Evolutionary conservation across 495 filamentous ascomycete species (phyloP).

Genomic region (Hyaloscypha bicolor): DNA sequence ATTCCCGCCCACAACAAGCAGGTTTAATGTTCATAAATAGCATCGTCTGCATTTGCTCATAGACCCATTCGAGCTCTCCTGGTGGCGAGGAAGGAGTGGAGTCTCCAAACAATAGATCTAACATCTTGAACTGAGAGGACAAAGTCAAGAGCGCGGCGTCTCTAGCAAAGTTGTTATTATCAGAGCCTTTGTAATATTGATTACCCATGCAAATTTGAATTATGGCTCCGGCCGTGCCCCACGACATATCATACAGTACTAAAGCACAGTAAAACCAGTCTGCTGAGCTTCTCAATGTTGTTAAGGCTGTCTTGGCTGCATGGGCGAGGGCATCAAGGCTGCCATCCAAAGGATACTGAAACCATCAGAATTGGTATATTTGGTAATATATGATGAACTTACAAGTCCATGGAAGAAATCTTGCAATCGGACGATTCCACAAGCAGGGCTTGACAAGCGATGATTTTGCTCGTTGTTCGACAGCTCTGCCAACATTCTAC

Average conservation of each 20-base stretch:
- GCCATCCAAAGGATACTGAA: slow-evolving; percentile 5
- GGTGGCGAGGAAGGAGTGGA: neutral
- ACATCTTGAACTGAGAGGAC: slow-evolving; percentile 2
- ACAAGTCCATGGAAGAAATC: slow-evolving; percentile 16
- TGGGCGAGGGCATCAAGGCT: neutral
- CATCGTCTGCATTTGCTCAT: slow-evolving; percentile 5
- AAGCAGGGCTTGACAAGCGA: slow-evolving; percentile 7
- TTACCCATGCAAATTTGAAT: slow-evolving; percentile 10
- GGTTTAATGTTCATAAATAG: slow-evolving; percentile 2
- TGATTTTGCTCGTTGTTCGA: neutral
- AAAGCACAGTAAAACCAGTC: slow-evolving; percentile 12
- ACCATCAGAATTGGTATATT: slow-evolving; percentile 4
- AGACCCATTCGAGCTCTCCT: neutral
- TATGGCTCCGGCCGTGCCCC: slow-evolving; percentile 6
- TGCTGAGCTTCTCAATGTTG: neutral
- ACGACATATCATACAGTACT: slow-evolving; percentile 13
- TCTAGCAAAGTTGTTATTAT: neutral
- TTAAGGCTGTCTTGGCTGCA: neutral
- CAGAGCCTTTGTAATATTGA: neutral
- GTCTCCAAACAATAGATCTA: slow-evolving; percentile 3
- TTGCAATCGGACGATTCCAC: slow-evolving; percentile 12
- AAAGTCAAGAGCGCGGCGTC: neutral
- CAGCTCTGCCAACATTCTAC: slow-evolving; percentile 3
- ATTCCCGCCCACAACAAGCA: slow-evolving; percentile 7
- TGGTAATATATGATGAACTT: neutral